Percentiles rank a stretch among this genome's conserved stretches.
These are phyloP conservation scores for Groenewaldozyma auringiensis DNA, from an alignment of 1,139 yeast genomes.

Conservation along the genomic window DNA sequence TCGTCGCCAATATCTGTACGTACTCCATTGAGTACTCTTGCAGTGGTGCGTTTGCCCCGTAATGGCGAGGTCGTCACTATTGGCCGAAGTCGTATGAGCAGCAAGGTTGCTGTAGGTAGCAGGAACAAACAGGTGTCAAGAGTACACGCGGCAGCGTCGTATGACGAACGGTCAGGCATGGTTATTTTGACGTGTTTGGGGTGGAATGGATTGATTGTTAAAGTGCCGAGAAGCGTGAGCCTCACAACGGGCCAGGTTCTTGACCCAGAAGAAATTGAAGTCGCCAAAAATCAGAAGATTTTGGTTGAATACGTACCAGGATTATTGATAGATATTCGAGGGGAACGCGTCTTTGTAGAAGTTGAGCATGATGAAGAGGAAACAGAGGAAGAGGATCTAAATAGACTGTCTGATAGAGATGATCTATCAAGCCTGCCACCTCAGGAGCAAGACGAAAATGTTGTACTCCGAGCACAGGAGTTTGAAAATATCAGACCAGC, in stretches of 20 bases:
- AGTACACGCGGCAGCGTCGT: conserved; percentile 45
- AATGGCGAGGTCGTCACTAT: conserved; percentile 34
- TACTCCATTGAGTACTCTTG: conserved; percentile 28
- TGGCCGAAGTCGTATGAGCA: conserved; percentile 60
- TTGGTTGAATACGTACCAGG: conserved; percentile 51
- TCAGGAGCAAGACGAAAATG: background rate
- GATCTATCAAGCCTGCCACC: background rate
- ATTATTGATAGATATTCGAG: conserved; percentile 53
- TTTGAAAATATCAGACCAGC: background rate
- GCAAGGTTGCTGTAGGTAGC: conserved; percentile 50
- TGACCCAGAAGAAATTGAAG: conserved; percentile 31
- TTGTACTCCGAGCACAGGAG: background rate
- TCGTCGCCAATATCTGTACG: conserved; percentile 9
- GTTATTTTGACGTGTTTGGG: conserved; percentile 52
- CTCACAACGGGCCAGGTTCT: conserved; percentile 13
- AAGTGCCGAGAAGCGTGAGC: conserved; percentile 41
- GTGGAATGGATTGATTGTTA: conserved; percentile 59
- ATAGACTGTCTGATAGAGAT: background rate
- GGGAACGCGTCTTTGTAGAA: conserved; percentile 50
- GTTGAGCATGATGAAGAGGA: conserved; percentile 39
- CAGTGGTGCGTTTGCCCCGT: conserved; percentile 27
- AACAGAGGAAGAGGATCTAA: conserved; percentile 27
- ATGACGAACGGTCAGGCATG: conserved; percentile 20
- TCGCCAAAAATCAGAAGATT: conserved; percentile 43
- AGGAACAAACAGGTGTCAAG: conserved; percentile 60